Evolutionary conservation across 148 eudicot species (phyloP).

Genomic region (Fagopyrum homotropicum): DNA sequence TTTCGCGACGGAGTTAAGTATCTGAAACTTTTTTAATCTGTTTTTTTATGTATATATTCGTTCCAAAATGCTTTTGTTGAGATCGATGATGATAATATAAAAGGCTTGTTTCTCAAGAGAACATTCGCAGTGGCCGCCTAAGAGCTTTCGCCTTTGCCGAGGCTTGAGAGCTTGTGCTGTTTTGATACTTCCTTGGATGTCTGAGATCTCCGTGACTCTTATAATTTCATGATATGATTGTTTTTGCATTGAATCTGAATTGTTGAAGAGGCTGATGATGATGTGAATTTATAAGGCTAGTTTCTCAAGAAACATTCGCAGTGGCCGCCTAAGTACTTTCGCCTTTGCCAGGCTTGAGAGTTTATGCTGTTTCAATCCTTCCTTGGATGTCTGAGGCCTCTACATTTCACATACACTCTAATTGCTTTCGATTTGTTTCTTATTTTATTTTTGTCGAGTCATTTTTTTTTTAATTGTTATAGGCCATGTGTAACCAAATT

Average conservation of each 20-base stretch:
- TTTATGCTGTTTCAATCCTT: conserved; percentile 41
- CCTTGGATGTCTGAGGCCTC: conserved; percentile 60
- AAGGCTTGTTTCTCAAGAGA: conserved; percentile 60
- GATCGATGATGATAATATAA: conserved; percentile 30
- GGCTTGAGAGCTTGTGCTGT: conserved; percentile 19
- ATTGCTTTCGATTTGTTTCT: too few relatives aligned
- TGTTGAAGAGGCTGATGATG: conserved; percentile 29
- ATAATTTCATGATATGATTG: not conserved
- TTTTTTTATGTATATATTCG: too few relatives aligned
- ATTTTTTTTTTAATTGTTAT: too few relatives aligned
- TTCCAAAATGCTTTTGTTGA: not conserved
- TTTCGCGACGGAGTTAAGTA: too few relatives aligned
- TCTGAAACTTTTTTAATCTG: not conserved
- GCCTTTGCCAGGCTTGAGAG: conserved; percentile 68
- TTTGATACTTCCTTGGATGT: conserved; percentile 16
- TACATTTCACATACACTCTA: too few relatives aligned
- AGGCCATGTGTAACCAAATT: too few relatives aligned
- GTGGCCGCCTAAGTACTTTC: conserved; percentile 64
- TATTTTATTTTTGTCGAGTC: too few relatives aligned
- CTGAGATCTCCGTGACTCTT: not conserved
- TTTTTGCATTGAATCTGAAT: not conserved
- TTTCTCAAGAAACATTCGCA: conserved; percentile 66
- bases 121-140: conserved; percentile 39
- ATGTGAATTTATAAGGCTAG: conserved; percentile 32
- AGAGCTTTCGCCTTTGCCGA: conserved; percentile 63